Conservation (phyloP, 179 eudicot species). For the Silene noctiflora region DNA sequence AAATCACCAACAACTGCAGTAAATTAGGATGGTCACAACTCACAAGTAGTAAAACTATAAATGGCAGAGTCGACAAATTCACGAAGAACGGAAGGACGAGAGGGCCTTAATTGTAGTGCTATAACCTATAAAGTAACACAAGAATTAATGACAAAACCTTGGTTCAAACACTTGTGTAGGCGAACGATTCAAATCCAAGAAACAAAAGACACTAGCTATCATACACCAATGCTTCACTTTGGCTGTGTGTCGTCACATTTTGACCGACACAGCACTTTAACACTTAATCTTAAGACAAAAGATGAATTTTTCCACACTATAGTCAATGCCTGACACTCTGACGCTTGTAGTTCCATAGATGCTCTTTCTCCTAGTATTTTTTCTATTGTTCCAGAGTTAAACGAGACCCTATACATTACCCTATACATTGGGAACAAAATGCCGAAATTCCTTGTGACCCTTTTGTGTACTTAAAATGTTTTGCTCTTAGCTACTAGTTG, state of each 20-base stretch:
- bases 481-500: too few species aligned
- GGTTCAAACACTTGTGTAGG: too few species aligned
- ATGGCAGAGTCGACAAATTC: background rate
- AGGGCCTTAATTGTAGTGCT: background rate
- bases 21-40: slow-evolving; percentile 13
- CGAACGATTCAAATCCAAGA: too few species aligned
- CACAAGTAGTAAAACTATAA: background rate
- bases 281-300: too few species aligned
- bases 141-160: background rate
- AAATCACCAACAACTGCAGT: slow-evolving; percentile 65
- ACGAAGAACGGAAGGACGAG: background rate
- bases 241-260: too few species aligned
- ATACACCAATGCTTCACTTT: too few species aligned
- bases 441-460: background rate
- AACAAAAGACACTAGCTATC: too few species aligned
- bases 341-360: background rate
- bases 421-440: background rate
- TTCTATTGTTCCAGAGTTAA: background rate
- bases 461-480: background rate
- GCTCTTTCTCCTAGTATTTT: background rate
- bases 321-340: too few species aligned
- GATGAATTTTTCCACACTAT: too few species aligned
- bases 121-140: background rate
- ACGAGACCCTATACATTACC: too few species aligned
- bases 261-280: too few species aligned